phyloP scores from a whole-genome alignment of 495 filamentous ascomycete species.

The Chaetomium cochliodes region DNA sequence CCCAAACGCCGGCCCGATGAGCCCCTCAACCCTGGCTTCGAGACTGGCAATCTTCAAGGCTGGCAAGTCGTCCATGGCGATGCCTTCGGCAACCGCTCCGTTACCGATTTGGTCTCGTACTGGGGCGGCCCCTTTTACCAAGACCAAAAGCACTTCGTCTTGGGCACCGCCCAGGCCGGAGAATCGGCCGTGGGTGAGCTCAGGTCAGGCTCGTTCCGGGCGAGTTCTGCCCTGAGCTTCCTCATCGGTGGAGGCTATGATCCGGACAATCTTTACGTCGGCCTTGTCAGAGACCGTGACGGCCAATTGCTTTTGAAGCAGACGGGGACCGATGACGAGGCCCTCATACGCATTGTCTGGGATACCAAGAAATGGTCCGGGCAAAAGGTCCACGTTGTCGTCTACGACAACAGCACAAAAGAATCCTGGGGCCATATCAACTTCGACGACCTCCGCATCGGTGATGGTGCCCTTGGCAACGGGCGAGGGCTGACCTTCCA shows the following conservation, averaged over 20 bases:
- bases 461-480: not conserved
- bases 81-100: constrained; percentile 11
- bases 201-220: constrained; percentile 1
- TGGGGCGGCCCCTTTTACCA: constrained; percentile 13
- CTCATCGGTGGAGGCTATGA: constrained; percentile 9
- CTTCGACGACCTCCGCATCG: constrained; percentile 14
- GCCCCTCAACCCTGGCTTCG: constrained; percentile 11
- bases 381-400: constrained; percentile 2
- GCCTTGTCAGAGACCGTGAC: constrained; percentile 13
- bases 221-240: constrained; percentile 10
- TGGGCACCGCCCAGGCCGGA: constrained; percentile 7
- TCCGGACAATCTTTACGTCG: constrained; percentile 10
- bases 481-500: constrained; percentile 11
- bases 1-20: not conserved
- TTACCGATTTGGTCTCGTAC: not conserved
- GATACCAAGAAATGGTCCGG: constrained; percentile 10
- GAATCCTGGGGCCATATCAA: constrained; percentile 15
- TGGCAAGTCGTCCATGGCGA: constrained; percentile 8
- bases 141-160: constrained; percentile 11
- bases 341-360: constrained; percentile 12
- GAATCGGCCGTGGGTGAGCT: constrained; percentile 11
- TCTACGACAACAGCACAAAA: constrained; percentile 11
- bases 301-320: constrained; percentile 8
- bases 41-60: constrained; percentile 12
- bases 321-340: constrained; percentile 12